A percentile compares a stretch with the other conserved stretches of the same genome.
Conservation (phyloP, 305 asterid genomes). For the Plantago rigida region DNA sequence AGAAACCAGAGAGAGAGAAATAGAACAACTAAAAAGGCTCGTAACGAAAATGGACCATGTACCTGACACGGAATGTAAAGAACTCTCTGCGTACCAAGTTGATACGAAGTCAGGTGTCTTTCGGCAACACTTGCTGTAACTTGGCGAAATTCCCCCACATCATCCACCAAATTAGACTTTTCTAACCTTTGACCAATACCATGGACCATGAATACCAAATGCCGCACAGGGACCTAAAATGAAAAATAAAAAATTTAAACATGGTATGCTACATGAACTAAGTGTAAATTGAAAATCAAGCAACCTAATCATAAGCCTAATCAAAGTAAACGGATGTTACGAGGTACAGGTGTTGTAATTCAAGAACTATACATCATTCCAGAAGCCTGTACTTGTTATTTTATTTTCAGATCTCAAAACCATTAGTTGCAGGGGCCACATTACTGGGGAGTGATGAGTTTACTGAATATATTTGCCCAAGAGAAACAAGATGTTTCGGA, state of each 20-base stretch:
- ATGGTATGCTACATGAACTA: conserved; percentile 8
- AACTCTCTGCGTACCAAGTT: conserved; percentile 79
- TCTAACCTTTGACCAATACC: conserved; percentile 98
- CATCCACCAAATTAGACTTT: conserved; percentile 94
- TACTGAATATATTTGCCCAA: neutral
- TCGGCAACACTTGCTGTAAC: conserved; percentile 70
- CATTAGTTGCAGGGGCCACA: neutral
- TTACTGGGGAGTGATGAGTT: neutral
- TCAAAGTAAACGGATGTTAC: neutral
- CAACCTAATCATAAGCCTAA: conserved; percentile 16
- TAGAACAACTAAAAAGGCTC: conserved; percentile 7
- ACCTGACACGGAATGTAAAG: conserved; percentile 97
- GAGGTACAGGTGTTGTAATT: conserved; percentile 4
- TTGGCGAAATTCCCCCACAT: conserved; percentile 76
- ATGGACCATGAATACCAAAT: conserved; percentile 93
- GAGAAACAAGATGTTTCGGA: no score
- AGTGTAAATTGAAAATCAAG: conserved; percentile 1
- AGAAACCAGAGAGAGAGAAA: neutral
- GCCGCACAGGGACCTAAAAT: conserved; percentile 85
- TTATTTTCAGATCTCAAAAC: no score
- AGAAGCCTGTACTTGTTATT: conserved; percentile 8
- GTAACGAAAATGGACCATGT: conserved; percentile 20
- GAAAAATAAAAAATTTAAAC: conserved; percentile 20
- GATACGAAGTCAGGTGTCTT: conserved; percentile 74
- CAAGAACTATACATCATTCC: conserved; percentile 12